These are phyloP conservation scores for Eimeria tenella DNA, from an alignment of 169 alveolate genomes.

Conservation along the genomic window DNA sequence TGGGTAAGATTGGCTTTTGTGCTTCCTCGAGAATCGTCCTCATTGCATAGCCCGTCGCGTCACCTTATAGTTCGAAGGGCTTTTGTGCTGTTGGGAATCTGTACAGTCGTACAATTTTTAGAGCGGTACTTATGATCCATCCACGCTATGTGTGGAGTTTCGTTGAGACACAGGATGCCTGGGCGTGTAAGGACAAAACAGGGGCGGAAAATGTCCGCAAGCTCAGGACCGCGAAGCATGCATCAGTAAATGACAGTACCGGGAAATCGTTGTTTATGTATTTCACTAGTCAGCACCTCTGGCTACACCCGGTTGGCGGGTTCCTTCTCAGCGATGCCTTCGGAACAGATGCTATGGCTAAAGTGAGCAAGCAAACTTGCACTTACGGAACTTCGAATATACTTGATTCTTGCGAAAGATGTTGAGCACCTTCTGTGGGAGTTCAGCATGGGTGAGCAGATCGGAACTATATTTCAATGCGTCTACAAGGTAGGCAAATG, in stretches of 20 bases:
- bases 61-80: background rate
- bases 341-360: background rate
- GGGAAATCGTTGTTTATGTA: background rate
- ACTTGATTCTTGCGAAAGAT: background rate
- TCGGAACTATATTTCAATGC: background rate
- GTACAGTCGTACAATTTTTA: background rate
- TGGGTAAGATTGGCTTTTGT: too few relatives aligned
- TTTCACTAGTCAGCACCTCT: background rate
- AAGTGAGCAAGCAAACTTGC: background rate
- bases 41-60: background rate
- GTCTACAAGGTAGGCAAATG: background rate
- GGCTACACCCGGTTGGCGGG: background rate
- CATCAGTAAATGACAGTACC: background rate
- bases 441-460: background rate
- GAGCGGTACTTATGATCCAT: background rate
- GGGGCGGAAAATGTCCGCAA: background rate
- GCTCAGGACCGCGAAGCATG: background rate
- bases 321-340: background rate
- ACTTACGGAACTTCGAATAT: background rate
- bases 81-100: background rate
- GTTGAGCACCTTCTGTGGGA: background rate
- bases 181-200: background rate
- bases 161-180: background rate
- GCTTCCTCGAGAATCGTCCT: background rate
- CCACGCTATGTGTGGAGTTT: background rate